Base-by-base conservation (phyloP, 768 basidiomycete species). In the Suillus tomentosus region DNA sequence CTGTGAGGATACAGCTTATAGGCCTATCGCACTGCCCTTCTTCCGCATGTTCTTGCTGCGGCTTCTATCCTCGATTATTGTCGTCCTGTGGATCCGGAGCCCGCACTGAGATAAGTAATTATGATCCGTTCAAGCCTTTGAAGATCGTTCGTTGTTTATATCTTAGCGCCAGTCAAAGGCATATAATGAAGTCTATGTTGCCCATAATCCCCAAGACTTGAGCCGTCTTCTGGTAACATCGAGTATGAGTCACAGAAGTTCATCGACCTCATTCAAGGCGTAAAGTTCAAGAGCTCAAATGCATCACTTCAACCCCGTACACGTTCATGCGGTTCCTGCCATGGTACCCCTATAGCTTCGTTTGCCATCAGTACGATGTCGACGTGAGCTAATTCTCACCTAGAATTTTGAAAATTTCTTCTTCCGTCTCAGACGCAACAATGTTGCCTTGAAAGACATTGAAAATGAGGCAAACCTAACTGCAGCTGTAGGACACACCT, bases 401-500 rank as follows among this genome's bases (percentile, higher is more conserved):
- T 47, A 98, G 78, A 42, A 88, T 88, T 22, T 80, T 76, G 69
- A 97, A 95, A 42, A 98, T 96, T 67, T 95, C 92, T 71, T 88
- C 81, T 75, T 97, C 95, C 0, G 90, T 94, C 71, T 89, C 87
- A 0, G 91, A 92, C 3, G 93, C 94, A 22, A 96, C 74, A 8
- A 94, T 71, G 7, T 76, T 79, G 19, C 91, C 92, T 91, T 14
- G 4, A 13, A 24, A 17, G 48, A 47, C 10, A 50, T 50, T 51
- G 19, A 56, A 22, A 14, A 27, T n/a, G 36, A 36, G 19, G 53
- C 10, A 58, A 37, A 45, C n/a, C n/a, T 43, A 53, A 22, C 22
- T 53, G 36, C 63, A 40, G 5, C 43, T 34, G 51, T 54, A 22
- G 24, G n/a, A 69, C 79, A 40, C 61, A 87, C 92, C 92, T 63